Base-by-base conservation (phyloP, 2,329 filamentous ascomycete species). In the Exophiala dermatitidis region DNA sequence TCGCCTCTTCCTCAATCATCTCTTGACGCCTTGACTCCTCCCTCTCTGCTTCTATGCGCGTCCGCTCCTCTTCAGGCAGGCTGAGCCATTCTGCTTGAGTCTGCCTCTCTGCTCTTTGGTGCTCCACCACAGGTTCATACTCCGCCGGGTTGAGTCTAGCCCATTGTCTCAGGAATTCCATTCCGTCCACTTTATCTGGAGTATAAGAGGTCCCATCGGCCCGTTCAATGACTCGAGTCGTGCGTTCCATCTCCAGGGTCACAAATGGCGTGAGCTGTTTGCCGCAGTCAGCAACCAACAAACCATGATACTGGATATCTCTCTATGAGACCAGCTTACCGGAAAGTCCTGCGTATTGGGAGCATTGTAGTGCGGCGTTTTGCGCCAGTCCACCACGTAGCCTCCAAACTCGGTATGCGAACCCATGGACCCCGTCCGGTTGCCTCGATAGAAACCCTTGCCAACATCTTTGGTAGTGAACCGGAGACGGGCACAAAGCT, bases 361-460 rank as follows among this genome's bases (percentile, higher is more conserved):
- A 63, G 88, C 88, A 52, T 87, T 85, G 69, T 90, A 98, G 50
- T 90, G 95, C 71, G 91, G 84, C 66, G 97, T 88, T 73, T 94
- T 95, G 52, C 77, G 72, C 78, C 80, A 95, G 62, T 97, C 86
- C 62, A 97, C 84, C 44, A 83, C 70, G 71, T 93, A 98, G 47
- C 84, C 84, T 70, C 91, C 93, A 68, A 83, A 81, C 69, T 87
- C 86, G 50, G 87, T 90, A 73, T 94, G 88, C 9, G 77, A 73
- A 69, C 93, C 93, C 83, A 94, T 90, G 40, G 86, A 83, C 1
- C 93, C 93, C 0, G 89, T 85, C 44, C 90, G 80, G 65, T 86
- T 96, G 68, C 93, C 93, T 78, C 97, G 97, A 82, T 98, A 98
- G 81, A 85, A 98, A 63, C 90, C 91, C 68, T 89, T 88, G 69